Evolutionary conservation across 257 asterid species (phyloP).

Genomic region (Primulina eburnea): DNA sequence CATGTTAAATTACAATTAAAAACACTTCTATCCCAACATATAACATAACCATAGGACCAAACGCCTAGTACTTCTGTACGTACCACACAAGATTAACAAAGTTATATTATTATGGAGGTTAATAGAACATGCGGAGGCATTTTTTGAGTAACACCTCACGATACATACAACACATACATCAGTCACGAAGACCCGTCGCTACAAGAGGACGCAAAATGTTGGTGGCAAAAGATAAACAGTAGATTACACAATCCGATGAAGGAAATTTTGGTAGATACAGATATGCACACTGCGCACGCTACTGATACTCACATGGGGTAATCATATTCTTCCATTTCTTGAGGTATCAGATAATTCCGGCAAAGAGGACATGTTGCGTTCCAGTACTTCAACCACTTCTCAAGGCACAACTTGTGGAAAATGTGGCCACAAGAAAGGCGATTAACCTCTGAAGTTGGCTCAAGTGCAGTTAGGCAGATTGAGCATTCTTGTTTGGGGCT

Average conservation of each 20-base stretch:
- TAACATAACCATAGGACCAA: no score
- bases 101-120: no score
- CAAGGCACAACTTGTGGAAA: constrained; percentile 72
- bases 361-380: constrained; percentile 88
- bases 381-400: constrained; percentile 84
- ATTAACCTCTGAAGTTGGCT: constrained; percentile 65
- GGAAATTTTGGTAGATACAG: constrained; percentile 12
- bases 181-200: constrained; percentile 54
- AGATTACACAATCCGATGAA: constrained; percentile 10
- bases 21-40: no score
- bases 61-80: no score
- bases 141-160: constrained; percentile 7
- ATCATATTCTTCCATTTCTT: constrained; percentile 55
- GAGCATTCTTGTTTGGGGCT: constrained; percentile 57
- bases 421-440: constrained; percentile 75
- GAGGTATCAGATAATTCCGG: constrained; percentile 68
- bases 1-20: no score
- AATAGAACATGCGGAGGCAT: background rate
- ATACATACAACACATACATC: constrained; percentile 29
- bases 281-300: background rate
- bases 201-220: constrained; percentile 39
- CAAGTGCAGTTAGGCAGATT: constrained; percentile 68
- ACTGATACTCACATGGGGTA: constrained; percentile 71
- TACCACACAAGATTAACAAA: no score
- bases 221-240: constrained; percentile 34